Conservation (phyloP, 140 eudicot species). For the Senecio squalidus region DNA sequence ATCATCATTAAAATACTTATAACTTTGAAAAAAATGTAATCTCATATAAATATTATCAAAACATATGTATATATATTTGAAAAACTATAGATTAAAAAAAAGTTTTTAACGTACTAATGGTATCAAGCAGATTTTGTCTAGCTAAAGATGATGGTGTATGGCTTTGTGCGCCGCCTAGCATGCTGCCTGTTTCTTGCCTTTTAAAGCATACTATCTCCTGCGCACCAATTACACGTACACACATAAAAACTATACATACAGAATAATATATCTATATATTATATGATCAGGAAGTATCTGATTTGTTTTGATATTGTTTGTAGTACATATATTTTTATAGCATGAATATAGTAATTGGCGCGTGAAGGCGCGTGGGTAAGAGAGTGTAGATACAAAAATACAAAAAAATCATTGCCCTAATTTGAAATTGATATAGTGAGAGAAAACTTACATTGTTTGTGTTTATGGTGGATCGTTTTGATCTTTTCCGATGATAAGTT, state of each 20-base stretch:
- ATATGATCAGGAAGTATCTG: no score
- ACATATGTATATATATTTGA: background rate
- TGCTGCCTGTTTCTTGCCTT: slow-evolving; percentile 33
- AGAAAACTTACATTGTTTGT: background rate
- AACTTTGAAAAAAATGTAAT: background rate
- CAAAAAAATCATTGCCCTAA: no score
- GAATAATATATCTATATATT: no score
- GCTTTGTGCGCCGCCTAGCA: slow-evolving; percentile 28
- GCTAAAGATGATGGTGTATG: slow-evolving; percentile 28
- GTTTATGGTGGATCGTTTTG: background rate
- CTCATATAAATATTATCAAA: slow-evolving; percentile 1
- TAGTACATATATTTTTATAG: no score
- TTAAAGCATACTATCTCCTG: slow-evolving; percentile 36
- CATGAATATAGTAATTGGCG: no score
- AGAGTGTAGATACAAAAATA: no score
- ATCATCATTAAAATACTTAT: slow-evolving; percentile 4
- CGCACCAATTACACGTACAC: no score
- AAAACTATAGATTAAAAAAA: background rate
- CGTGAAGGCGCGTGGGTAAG: no score
- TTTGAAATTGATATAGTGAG: background rate
- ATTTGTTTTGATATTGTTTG: no score
- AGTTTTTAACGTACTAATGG: slow-evolving; percentile 23
- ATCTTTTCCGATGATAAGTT: slow-evolving; percentile 2
- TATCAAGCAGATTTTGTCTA: slow-evolving; percentile 32
- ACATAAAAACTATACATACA: no score